A percentile compares a stretch with the other conserved stretches of the same genome.
Evolutionary conservation across 228 moss, liverwort and hornwort genomes (phyloP).

Genomic region (Sphagnum magellanicum): DNA sequence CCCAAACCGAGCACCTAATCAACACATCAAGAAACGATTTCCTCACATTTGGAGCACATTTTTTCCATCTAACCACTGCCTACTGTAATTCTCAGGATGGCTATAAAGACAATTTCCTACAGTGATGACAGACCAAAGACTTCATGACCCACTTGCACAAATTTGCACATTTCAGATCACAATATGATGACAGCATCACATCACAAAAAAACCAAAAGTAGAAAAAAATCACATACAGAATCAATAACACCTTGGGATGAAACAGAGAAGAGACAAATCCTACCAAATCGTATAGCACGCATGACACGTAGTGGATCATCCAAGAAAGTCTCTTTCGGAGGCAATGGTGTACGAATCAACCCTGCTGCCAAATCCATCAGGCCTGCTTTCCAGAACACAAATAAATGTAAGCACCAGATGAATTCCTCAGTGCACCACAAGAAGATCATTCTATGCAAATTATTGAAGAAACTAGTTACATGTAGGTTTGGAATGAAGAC

Average conservation of each 20-base stretch:
- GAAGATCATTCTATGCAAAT: not conserved
- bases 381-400: conserved; percentile 25
- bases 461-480: not conserved
- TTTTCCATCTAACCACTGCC: not conserved
- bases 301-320: conserved; percentile 92
- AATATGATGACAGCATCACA: too few species aligned
- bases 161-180: too few species aligned
- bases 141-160: too few species aligned
- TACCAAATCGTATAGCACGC: conserved; percentile 90
- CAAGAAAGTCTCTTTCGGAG: conserved; percentile 73
- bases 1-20: conserved; percentile 74
- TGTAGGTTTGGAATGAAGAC: too few species aligned
- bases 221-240: too few species aligned
- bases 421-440: not conserved
- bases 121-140: not conserved
- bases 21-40: not conserved
- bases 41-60: not conserved
- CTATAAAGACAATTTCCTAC: not conserved
- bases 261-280: too few species aligned
- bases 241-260: too few species aligned
- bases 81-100: not conserved
- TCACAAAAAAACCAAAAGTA: too few species aligned
- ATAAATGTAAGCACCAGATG: not conserved
- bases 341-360: conserved; percentile 77
- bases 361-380: conserved; percentile 72